A percentile compares a stretch with the other conserved stretches of the same genome.
Conservation (phyloP, 345 rosid genomes). For the Lepidium didymum region DNA sequence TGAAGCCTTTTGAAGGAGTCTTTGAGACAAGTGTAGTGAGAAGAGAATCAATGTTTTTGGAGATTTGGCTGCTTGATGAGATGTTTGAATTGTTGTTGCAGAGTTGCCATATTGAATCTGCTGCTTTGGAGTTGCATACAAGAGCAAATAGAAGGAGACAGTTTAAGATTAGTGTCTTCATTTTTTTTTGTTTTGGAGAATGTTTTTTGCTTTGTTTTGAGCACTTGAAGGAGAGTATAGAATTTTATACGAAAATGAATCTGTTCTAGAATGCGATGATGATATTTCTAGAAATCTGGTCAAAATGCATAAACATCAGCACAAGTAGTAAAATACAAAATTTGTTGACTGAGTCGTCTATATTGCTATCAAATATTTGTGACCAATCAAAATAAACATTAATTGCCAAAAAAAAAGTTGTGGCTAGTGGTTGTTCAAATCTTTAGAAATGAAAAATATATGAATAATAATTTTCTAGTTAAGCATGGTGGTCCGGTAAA, state of each 20-base stretch:
- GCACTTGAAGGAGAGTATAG: background rate
- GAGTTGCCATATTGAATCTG: conserved; percentile 48
- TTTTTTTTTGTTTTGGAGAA: background rate
- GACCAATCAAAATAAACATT: conserved; percentile 1
- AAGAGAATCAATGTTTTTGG: conserved; percentile 39
- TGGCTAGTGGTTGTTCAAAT: no score
- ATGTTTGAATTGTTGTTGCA: conserved; percentile 36
- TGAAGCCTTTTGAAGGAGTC: conserved; percentile 38
- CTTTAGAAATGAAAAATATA: no score
- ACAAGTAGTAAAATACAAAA: background rate
- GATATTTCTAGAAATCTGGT: conserved; percentile 8
- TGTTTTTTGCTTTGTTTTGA: background rate
- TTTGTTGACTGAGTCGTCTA: background rate
- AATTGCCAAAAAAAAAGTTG: no score
- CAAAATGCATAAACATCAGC: conserved; percentile 6
- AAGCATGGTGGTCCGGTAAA: no score
- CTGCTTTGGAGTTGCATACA: conserved; percentile 26
- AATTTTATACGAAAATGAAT: background rate
- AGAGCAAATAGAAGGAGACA: conserved; percentile 26
- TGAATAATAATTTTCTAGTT: no score
- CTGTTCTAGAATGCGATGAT: background rate
- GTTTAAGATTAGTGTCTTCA: conserved; percentile 5
- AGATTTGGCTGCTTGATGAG: conserved; percentile 25
- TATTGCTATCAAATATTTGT: conserved; percentile 1
- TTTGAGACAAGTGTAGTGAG: conserved; percentile 35